A percentile compares a stretch with the other conserved stretches of the same genome.
phyloP scores from a whole-genome alignment of 2,329 filamentous ascomycete genomes.

The Sodiomyces alkalinus region DNA sequence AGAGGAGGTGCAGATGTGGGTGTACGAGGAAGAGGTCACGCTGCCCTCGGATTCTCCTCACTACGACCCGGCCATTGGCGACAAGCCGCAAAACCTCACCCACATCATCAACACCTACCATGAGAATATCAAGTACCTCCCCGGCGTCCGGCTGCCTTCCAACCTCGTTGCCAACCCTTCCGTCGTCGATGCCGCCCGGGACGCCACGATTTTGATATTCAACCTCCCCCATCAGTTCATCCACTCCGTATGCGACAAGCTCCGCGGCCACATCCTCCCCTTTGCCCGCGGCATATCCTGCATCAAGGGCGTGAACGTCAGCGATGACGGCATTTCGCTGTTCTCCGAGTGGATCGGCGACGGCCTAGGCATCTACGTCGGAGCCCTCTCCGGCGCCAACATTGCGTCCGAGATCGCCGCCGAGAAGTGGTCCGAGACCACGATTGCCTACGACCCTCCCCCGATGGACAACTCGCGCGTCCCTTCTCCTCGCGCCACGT shows the following conservation, averaged over 20 bases:
- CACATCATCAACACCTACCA: slow-evolving; percentile 79
- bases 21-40: slow-evolving; percentile 81
- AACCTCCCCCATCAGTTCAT: slow-evolving; percentile 97
- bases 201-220: slow-evolving; percentile 84
- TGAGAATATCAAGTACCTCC: slow-evolving; percentile 97
- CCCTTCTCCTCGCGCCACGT: slow-evolving; percentile 40
- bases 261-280: slow-evolving; percentile 79
- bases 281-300: slow-evolving; percentile 90
- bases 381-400: slow-evolving; percentile 89
- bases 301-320: slow-evolving; percentile 94
- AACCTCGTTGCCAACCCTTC: slow-evolving; percentile 81
- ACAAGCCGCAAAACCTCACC: slow-evolving; percentile 73
- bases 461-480: slow-evolving; percentile 65
- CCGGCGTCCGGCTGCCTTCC: slow-evolving; percentile 64
- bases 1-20: slow-evolving; percentile 93
- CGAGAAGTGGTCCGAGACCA: slow-evolving; percentile 96
- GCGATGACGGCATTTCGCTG: slow-evolving; percentile 68
- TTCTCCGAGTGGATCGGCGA: slow-evolving; percentile 93
- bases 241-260: slow-evolving; percentile 64
- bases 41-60: slow-evolving; percentile 57
- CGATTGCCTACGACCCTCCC: slow-evolving; percentile 89
- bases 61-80: slow-evolving; percentile 48
- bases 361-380: slow-evolving; percentile 87
- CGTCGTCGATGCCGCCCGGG: slow-evolving; percentile 62
- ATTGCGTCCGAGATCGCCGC: slow-evolving; percentile 88